Percentiles rank a stretch among this genome's conserved stretches.
phyloP scores from a whole-genome alignment of 208 protist genomes.

The Acanthamoeba castellanii region DNA sequence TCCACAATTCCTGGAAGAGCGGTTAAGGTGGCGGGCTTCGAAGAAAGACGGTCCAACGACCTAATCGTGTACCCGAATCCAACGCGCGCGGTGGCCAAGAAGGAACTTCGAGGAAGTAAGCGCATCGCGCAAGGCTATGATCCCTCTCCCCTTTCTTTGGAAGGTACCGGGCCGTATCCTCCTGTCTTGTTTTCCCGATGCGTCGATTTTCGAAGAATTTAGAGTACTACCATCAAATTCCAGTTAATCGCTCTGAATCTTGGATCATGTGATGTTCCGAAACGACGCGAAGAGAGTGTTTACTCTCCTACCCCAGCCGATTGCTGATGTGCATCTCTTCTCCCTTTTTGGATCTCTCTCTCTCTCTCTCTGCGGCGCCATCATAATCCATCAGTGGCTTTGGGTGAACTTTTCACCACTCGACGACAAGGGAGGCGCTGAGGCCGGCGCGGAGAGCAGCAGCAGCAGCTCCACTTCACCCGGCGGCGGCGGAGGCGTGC shows the following conservation, averaged over 20 bases:
- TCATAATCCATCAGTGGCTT: constrained; percentile 39
- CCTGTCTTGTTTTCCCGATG: not conserved
- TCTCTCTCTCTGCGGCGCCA: not conserved
- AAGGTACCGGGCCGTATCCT: not conserved
- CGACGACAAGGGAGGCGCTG: not conserved
- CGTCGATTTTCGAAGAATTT: not conserved
- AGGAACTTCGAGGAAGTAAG: not conserved
- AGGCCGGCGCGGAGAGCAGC: not conserved
- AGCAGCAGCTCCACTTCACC: not conserved
- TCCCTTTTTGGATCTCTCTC: not conserved
- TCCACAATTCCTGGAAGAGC: not conserved
- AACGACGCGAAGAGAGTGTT: too few species aligned
- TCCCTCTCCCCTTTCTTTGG: constrained; percentile 72
- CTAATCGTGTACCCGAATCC: too few species aligned
- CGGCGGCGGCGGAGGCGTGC: constrained; percentile 1
- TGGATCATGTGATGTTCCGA: too few species aligned
- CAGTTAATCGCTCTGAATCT: not conserved
- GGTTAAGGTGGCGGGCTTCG: constrained; percentile 28
- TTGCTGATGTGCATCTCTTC: not conserved
- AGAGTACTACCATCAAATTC: not conserved
- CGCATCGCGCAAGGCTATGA: not conserved
- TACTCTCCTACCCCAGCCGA: too few species aligned
- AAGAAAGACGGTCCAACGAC: not conserved
- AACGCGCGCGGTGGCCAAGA: not conserved
- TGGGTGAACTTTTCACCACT: constrained; percentile 74